Evolutionary conservation across 1,139 yeast genomes (phyloP).

Genomic region (Pichia sp.): DNA sequence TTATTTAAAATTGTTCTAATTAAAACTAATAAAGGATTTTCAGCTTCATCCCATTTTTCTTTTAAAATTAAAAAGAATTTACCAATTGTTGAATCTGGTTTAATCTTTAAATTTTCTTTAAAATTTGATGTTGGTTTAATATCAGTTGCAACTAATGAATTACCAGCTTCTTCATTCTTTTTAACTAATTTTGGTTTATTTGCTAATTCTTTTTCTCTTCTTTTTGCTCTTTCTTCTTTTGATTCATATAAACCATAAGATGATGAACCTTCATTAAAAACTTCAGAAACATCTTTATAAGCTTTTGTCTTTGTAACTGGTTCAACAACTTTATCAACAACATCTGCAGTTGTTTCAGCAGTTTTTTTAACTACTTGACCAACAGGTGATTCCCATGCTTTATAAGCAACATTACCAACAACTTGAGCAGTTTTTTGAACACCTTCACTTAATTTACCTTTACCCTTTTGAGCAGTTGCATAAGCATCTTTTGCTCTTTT

Average conservation of each 20-base stretch:
- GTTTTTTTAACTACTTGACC: constrained; percentile 83
- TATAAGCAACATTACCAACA: constrained; percentile 81
- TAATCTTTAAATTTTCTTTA: constrained; percentile 64
- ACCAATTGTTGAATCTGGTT: constrained; percentile 63
- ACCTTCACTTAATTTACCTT: constrained; percentile 78
- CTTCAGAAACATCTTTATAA: constrained; percentile 83
- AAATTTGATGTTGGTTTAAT: constrained; percentile 47
- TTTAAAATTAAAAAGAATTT: constrained; percentile 55
- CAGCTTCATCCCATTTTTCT: constrained; percentile 87
- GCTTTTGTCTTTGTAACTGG: constrained; percentile 90
- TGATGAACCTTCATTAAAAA: constrained; percentile 86
- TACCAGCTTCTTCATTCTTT: constrained; percentile 83
- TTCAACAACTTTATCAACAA: constrained; percentile 79
- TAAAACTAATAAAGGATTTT: constrained; percentile 81
- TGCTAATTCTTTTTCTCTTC: constrained; percentile 65
- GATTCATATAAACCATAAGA: constrained; percentile 91
- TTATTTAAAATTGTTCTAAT: constrained; percentile 77
- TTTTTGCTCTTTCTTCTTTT: constrained; percentile 71
- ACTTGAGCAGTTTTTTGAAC: constrained; percentile 89
- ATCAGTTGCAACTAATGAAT: constrained; percentile 76
- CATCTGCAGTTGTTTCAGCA: constrained; percentile 74
- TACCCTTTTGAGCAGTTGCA: constrained; percentile 73
- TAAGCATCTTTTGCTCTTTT: constrained; percentile 91
- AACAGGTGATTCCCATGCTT: constrained; percentile 96
- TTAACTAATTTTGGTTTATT: constrained; percentile 58